Evolutionary conservation across 2,329 filamentous ascomycete species (phyloP).

Genomic region (Phaeosphaeria sp.): DNA sequence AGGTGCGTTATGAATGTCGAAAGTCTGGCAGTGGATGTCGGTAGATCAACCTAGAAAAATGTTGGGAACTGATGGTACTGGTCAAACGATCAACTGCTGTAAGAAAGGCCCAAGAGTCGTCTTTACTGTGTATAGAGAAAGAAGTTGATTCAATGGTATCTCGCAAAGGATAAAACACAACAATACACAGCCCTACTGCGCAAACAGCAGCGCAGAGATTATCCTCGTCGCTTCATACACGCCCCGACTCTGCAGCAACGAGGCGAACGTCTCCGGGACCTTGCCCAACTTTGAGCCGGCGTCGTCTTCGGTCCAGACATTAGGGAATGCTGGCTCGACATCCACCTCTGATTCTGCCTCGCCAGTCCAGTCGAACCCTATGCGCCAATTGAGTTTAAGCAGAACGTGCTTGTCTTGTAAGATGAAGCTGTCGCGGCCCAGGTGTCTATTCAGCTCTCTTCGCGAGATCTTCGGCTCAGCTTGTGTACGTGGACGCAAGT

Average conservation of each 20-base stretch:
- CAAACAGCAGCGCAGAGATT: slow-evolving; percentile 65
- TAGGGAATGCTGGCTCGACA: slow-evolving; percentile 64
- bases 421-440: slow-evolving; percentile 38
- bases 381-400: slow-evolving; percentile 67
- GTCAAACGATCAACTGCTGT: no score
- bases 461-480: slow-evolving; percentile 36
- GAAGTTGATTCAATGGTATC: background rate
- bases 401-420: slow-evolving; percentile 49
- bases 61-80: no score
- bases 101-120: no score
- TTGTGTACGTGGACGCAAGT: slow-evolving; percentile 14
- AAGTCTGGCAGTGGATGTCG: no score
- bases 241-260: slow-evolving; percentile 63
- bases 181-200: slow-evolving; percentile 11
- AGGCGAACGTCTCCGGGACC: slow-evolving; percentile 67
- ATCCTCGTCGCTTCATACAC: slow-evolving; percentile 65
- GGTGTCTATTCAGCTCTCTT: slow-evolving; percentile 59
- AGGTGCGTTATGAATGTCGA: no score
- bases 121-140: no score
- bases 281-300: slow-evolving; percentile 62
- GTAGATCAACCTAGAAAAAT: no score
- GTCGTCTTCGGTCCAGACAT: slow-evolving; percentile 72
- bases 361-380: slow-evolving; percentile 75
- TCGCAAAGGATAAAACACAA: background rate
- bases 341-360: slow-evolving; percentile 68